phyloP scores from a whole-genome alignment of 2,329 filamentous ascomycete genomes.

The Pseudogymnoascus sp. region DNA sequence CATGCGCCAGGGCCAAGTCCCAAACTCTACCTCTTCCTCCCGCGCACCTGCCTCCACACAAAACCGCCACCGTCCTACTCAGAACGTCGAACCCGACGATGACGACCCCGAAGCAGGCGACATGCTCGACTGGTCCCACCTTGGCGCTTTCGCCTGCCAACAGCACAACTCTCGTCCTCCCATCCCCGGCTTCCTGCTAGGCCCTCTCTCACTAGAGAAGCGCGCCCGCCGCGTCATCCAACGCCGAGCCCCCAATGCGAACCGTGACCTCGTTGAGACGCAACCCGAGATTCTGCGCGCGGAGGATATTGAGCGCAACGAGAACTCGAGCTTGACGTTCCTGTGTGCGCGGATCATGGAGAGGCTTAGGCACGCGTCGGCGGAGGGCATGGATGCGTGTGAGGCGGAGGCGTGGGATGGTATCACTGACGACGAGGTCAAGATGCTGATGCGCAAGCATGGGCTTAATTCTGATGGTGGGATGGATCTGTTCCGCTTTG shows the following conservation, averaged over 20 bases:
- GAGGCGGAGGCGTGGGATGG: slow-evolving; percentile 39
- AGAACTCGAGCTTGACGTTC: slow-evolving; percentile 70
- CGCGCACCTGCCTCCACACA: slow-evolving; percentile 40
- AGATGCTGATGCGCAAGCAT: slow-evolving; percentile 54
- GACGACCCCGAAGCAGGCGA: slow-evolving; percentile 65
- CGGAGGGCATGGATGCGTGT: slow-evolving; percentile 41
- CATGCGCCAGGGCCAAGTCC: slow-evolving; percentile 62
- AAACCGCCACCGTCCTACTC: slow-evolving; percentile 31
- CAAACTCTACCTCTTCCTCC: slow-evolving; percentile 45
- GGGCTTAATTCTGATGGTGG: slow-evolving; percentile 62
- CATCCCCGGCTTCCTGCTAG: slow-evolving; percentile 76
- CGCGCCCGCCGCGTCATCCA: slow-evolving; percentile 64
- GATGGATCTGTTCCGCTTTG: slow-evolving; percentile 76
- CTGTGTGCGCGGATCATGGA: slow-evolving; percentile 70
- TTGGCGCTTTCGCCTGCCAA: slow-evolving; percentile 71
- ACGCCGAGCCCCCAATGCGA: slow-evolving; percentile 59
- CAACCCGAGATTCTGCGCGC: slow-evolving; percentile 71
- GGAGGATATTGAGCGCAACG: slow-evolving; percentile 64
- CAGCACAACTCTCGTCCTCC: slow-evolving; percentile 67
- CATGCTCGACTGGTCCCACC: slow-evolving; percentile 75
- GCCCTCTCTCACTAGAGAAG: slow-evolving; percentile 83
- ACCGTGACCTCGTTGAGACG: slow-evolving; percentile 61
- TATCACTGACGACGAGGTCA: slow-evolving; percentile 39
- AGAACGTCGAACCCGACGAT: slow-evolving; percentile 47
- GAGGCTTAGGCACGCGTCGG: slow-evolving; percentile 47